Evolutionary conservation across 116 monocot genomes (phyloP).

Genomic region (Zostera marina): DNA sequence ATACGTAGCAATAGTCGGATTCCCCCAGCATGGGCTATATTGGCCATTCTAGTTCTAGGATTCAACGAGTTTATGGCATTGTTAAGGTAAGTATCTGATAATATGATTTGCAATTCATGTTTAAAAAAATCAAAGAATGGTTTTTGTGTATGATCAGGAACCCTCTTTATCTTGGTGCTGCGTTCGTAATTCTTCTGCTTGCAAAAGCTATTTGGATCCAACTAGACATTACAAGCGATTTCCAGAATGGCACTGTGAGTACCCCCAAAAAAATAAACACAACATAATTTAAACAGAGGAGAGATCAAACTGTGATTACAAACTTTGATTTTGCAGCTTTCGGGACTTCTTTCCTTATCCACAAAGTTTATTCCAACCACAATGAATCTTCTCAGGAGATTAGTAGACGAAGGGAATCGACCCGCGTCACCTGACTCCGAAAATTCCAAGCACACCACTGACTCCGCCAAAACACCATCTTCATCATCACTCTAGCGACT

Average conservation of each 20-base stretch:
- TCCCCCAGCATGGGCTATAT: constrained; percentile 65
- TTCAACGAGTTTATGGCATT: constrained; percentile 88
- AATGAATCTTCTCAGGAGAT: constrained; percentile 72
- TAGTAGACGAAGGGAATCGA: constrained; percentile 60
- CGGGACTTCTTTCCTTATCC: constrained; percentile 58
- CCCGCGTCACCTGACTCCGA: constrained; percentile 20
- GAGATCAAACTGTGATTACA: neutral
- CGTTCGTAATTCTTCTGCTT: constrained; percentile 58
- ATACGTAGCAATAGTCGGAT: constrained; percentile 69
- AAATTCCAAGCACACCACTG: too few species aligned
- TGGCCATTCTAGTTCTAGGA: constrained; percentile 43
- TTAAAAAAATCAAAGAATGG: too few species aligned
- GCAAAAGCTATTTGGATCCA: constrained; percentile 91
- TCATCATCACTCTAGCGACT: too few species aligned
- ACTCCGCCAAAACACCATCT: too few species aligned
- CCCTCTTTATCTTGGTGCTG: constrained; percentile 49
- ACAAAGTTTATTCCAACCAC: constrained; percentile 74
- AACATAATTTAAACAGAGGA: neutral
- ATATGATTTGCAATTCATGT: too few species aligned
- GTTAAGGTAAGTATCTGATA: constrained; percentile 67
- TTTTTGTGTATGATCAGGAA: too few species aligned
- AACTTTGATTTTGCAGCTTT: constrained; percentile 30
- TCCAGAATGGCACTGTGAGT: constrained; percentile 72
- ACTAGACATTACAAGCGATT: constrained; percentile 55
- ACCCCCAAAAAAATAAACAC: neutral